phyloP scores from a whole-genome alignment of 1,284 basidiomycete species.

The Cryptococcus depauperatus region DNA sequence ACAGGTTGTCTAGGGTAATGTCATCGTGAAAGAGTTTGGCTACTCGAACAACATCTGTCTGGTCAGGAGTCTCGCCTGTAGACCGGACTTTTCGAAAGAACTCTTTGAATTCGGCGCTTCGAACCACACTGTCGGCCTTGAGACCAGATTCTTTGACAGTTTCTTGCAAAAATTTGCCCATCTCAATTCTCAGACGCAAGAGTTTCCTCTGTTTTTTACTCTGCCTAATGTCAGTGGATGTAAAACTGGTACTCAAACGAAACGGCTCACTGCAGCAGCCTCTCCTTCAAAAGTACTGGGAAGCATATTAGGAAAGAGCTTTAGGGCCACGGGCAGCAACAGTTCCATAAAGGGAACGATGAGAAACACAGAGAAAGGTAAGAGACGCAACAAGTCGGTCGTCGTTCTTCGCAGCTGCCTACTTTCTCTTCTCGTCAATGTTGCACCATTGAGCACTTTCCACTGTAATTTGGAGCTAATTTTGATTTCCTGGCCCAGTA shows the following conservation, averaged over 20 bases:
- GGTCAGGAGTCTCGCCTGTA: slow-evolving; percentile 87
- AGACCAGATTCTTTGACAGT: slow-evolving; percentile 90
- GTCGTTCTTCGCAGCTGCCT: slow-evolving; percentile 89
- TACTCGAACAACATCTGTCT: slow-evolving; percentile 82
- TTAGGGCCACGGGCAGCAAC: slow-evolving; percentile 90
- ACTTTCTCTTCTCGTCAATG: slow-evolving; percentile 82
- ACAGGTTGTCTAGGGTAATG: slow-evolving; percentile 93
- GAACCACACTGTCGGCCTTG: slow-evolving; percentile 84
- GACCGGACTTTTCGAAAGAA: slow-evolving; percentile 98
- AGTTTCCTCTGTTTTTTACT: slow-evolving; percentile 96
- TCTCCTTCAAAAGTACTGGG: slow-evolving; percentile 98
- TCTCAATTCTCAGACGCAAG: slow-evolving; percentile 87
- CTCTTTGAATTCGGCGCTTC: slow-evolving; percentile 93
- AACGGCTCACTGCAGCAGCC: slow-evolving; percentile 64
- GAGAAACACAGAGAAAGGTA: slow-evolving; percentile 92
- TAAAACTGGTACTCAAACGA: not conserved
- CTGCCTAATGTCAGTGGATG: slow-evolving; percentile 46
- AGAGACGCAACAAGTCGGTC: slow-evolving; percentile 79
- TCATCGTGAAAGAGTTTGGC: slow-evolving; percentile 97
- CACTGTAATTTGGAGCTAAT: slow-evolving; percentile 82
- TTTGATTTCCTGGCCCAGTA: slow-evolving; percentile 87
- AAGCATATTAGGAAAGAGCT: slow-evolving; percentile 97
- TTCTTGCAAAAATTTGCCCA: slow-evolving; percentile 99
- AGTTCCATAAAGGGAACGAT: slow-evolving; percentile 98
- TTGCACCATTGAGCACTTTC: slow-evolving; percentile 86